These are phyloP conservation scores for Hypomontagnella monticulosa DNA, from an alignment of 495 filamentous ascomycete species.

Conservation along the genomic window DNA sequence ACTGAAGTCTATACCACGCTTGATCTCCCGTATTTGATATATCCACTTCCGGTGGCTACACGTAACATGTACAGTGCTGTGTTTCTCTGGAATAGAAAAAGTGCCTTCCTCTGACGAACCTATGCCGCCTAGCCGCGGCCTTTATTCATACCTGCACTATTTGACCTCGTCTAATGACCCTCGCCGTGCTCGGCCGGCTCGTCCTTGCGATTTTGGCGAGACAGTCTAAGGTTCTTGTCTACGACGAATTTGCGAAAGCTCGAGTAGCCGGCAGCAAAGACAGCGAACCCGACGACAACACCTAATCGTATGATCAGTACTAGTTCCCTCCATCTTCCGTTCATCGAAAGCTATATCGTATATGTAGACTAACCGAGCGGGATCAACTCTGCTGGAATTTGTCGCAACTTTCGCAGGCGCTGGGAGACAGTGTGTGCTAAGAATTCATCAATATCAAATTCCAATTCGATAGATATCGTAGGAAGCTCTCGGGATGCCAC, in stretches of 20 bases:
- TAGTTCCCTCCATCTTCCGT: background rate
- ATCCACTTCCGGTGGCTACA: constrained; percentile 33
- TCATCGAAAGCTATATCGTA: background rate
- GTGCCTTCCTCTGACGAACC: constrained; percentile 27
- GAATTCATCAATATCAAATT: constrained; percentile 39
- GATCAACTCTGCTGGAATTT: constrained; percentile 92
- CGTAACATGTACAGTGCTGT: constrained; percentile 46
- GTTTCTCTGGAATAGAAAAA: constrained; percentile 35
- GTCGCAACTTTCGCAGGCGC: constrained; percentile 84
- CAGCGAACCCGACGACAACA: constrained; percentile 77
- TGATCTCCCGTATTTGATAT: constrained; percentile 42
- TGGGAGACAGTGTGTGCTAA: constrained; percentile 97
- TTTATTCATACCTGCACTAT: constrained; percentile 1
- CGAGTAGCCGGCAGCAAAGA: constrained; percentile 79
- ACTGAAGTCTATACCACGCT: constrained; percentile 40
- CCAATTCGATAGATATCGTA: background rate
- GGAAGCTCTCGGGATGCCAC: constrained; percentile 9
- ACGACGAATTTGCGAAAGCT: constrained; percentile 79
- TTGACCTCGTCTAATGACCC: constrained; percentile 36
- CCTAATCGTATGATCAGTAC: constrained; percentile 60
- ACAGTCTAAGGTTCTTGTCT: constrained; percentile 92
- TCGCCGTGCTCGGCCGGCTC: constrained; percentile 45
- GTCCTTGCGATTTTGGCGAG: constrained; percentile 61
- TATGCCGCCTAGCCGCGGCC: constrained; percentile 14
- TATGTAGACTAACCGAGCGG: constrained; percentile 79